Evolutionary conservation across 108 stramenopile genomes (phyloP), one percentile per base, ranked within the genome.

Genomic region (Cyclotella choctawhatcheeana): DNA sequence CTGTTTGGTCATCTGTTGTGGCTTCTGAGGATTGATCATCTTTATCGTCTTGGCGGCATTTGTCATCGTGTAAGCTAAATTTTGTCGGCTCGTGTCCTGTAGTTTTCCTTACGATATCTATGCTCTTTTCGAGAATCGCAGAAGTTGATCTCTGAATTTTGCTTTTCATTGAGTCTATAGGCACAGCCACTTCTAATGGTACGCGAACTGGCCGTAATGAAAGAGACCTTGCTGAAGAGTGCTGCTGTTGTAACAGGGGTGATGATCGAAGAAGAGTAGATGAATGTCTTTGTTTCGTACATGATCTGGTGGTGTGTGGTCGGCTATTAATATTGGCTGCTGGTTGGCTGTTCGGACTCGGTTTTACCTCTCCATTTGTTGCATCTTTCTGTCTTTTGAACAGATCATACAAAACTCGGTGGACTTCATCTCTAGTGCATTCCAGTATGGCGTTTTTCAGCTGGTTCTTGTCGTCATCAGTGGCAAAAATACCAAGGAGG

Each of bases 391-490:
- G 40, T 26, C 45, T 59, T 13, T 8, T 7, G 21, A 59, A 16
- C 6, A 63, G 40, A 2, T 63, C 24, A 8, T 14, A 37, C 24
- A 63, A 17, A 63, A 25, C 22, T 26, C 62, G 40, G 12, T 7
- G 25, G 31, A 63, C 44, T 63, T 64, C 63, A 16, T 45, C 63
- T 48, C 63, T 3, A 5, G 63, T 64, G 22, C 22, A 45, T 30
- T 64, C 44, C 14, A 64, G 30, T 22, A 47, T 64, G 6, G 44
- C 63, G 14, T 64, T 22, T 20, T 47, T 64, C 4, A 64, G 45
- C 27, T n/a, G n/a, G n/a, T n/a, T n/a, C n/a, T n/a, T n/a, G n/a
- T n/a, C n/a, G n/a, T n/a, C n/a, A n/a, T n/a, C n/a, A n/a, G n/a
- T n/a, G n/a, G n/a, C n/a, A n/a, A n/a, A n/a, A n/a, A n/a, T n/a